These are phyloP conservation scores for Planoprotostelium fungivorum DNA, from an alignment of 78 protist species.

Conservation along the genomic window DNA sequence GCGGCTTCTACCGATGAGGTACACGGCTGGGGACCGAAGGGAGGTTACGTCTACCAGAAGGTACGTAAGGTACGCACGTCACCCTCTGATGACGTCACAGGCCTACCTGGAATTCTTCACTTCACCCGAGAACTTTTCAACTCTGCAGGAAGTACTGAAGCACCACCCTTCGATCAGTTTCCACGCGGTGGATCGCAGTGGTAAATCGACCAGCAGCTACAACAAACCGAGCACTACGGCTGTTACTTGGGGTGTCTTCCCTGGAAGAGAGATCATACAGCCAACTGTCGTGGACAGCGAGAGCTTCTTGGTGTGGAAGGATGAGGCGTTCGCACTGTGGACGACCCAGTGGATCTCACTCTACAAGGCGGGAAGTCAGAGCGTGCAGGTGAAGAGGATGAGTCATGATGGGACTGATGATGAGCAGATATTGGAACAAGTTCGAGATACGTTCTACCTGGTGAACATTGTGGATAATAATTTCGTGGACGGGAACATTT, in stretches of 20 bases:
- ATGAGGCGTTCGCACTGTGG: slow-evolving; percentile 90
- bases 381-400: background rate
- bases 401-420: background rate
- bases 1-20: slow-evolving; percentile 62
- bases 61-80: background rate
- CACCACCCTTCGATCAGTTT: slow-evolving; percentile 60
- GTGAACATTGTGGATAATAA: slow-evolving; percentile 90
- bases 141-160: slow-evolving; percentile 9
- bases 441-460: slow-evolving; percentile 68
- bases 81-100: background rate
- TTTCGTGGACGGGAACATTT: slow-evolving; percentile 73
- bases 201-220: slow-evolving; percentile 9
- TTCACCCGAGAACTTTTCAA: slow-evolving; percentile 43
- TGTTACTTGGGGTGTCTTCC: slow-evolving; percentile 97
- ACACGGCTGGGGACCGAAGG: slow-evolving; percentile 94
- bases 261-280: slow-evolving; percentile 86
- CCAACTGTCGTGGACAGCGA: slow-evolving; percentile 90
- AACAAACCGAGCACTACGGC: slow-evolving; percentile 64
- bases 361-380: slow-evolving; percentile 25
- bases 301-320: slow-evolving; percentile 87
- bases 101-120: slow-evolving; percentile 90
- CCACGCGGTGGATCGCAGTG: slow-evolving; percentile 71
- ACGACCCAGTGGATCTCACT: slow-evolving; percentile 56
- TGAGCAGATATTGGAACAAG: slow-evolving; percentile 18
- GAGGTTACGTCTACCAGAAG: slow-evolving; percentile 94